These are phyloP conservation scores for Erodium maritimum DNA, from an alignment of 345 rosid genomes.

Conservation along the genomic window DNA sequence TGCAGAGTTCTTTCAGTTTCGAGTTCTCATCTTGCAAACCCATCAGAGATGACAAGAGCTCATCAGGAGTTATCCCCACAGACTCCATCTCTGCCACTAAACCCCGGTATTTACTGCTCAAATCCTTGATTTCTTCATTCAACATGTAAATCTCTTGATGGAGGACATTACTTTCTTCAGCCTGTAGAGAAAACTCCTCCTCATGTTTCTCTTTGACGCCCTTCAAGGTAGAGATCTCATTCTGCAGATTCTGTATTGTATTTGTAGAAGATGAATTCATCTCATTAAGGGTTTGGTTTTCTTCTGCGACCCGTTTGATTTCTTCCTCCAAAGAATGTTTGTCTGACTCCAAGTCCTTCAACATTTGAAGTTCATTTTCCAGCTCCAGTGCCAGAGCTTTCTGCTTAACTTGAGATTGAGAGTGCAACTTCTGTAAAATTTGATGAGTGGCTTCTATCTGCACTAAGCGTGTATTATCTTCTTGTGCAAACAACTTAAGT, in stretches of 20 bases:
- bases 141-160: constrained; percentile 64
- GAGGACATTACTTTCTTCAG: constrained; percentile 39
- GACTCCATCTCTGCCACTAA: constrained; percentile 56
- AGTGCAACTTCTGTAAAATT: constrained; percentile 19
- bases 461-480: constrained; percentile 52
- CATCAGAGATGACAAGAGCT: constrained; percentile 42
- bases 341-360: constrained; percentile 16
- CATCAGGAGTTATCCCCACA: constrained; percentile 45
- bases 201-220: constrained; percentile 63
- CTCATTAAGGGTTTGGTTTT: constrained; percentile 36
- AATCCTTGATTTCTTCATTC: constrained; percentile 53
- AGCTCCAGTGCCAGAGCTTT: constrained; percentile 19
- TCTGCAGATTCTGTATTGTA: constrained; percentile 32
- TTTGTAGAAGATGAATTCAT: constrained; percentile 36
- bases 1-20: constrained; percentile 43
- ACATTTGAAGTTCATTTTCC: constrained; percentile 13
- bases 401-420: constrained; percentile 24
- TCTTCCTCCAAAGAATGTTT: constrained; percentile 9
- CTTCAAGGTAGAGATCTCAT: constrained; percentile 42
- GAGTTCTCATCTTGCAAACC: constrained; percentile 54
- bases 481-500: constrained; percentile 38
- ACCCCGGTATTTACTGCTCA: constrained; percentile 39
- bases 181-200: constrained; percentile 46
- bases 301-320: constrained; percentile 13
- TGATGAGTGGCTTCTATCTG: constrained; percentile 31